Base-by-base conservation (phyloP, 78 protist species). In the Bodo saltans region DNA sequence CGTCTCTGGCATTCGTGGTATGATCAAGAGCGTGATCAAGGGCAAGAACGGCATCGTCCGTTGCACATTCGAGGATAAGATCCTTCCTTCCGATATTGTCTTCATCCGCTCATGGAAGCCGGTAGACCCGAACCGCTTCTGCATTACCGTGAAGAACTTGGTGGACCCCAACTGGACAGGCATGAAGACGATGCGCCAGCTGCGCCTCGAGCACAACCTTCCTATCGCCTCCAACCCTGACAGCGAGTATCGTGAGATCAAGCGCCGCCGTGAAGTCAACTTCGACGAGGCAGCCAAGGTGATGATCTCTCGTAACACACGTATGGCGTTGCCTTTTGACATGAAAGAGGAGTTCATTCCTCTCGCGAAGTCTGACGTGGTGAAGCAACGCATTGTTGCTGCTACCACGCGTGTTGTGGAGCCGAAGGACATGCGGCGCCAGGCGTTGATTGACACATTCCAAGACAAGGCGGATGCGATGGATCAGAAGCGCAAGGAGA, bases 21-120 rank as follows among this genome's bases (percentile, higher is more conserved):
- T 85, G 71, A 78, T 98, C 70, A 98, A 98, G 88, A 90, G 85
- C 78, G 96, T 97, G 35, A 32, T 95, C 25, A 73, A 52, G 73
- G 68, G 38, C 28, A 68, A 42, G 68, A 88, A 72, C 35, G 99
- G 99, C 52, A 52, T 73, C 37, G 95, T 92, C 94, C 89, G 99
- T 1, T 99, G 98, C 4, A 95, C 98, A 28, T 98, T 98, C 42
- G 99, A 98, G 83, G 99, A 97, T 89, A 92, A 90, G 84, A 29
- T 97, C 28, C 85, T 91, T 12, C 75, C 79, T 60, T 42, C 87
- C 67, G 99, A 97, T 88, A 94, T 98, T 42, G 90, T 98, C 68
- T 92, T 95, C 74, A 82, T 97, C 28, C 72, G 95, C 35, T 78
- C 99, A 25, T 98, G 99, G 99, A 90, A 88, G 27, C 94, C 96